phyloP scores from a whole-genome alignment of 306 rosid species.

The Ammopiptanthus mongolicus region DNA sequence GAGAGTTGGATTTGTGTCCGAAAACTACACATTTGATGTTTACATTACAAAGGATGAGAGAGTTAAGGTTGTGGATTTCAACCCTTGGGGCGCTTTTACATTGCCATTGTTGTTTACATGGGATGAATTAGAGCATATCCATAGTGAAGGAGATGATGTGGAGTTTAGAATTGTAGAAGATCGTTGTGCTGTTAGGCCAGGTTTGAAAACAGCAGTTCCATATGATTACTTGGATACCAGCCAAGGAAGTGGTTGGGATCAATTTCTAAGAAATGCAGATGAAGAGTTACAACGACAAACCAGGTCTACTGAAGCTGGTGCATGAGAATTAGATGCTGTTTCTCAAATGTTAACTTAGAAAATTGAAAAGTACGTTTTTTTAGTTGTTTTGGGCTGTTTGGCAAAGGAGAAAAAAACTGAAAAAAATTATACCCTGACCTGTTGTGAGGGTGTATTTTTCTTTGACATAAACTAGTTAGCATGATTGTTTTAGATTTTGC shows the following conservation, averaged over 20 bases:
- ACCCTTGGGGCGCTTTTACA: slow-evolving; percentile 75
- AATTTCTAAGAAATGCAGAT: slow-evolving; percentile 62
- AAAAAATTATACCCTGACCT: not conserved
- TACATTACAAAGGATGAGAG: slow-evolving; percentile 47
- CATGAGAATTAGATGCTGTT: slow-evolving; percentile 20
- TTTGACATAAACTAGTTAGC: not conserved
- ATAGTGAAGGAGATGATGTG: slow-evolving; percentile 22
- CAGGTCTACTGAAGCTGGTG: slow-evolving; percentile 50
- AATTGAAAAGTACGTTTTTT: not conserved
- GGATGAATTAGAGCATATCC: slow-evolving; percentile 57
- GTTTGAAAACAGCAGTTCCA: slow-evolving; percentile 79
- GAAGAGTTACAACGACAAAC: slow-evolving; percentile 46
- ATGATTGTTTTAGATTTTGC: too few species aligned
- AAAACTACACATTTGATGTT: slow-evolving; percentile 66
- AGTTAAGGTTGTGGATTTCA: slow-evolving; percentile 73
- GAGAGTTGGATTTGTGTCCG: slow-evolving; percentile 44
- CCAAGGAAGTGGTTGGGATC: slow-evolving; percentile 84
- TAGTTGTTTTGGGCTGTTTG: not conserved
- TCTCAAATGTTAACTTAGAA: not conserved
- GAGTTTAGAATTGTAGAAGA: slow-evolving; percentile 71
- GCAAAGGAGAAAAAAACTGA: not conserved
- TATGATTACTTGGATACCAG: slow-evolving; percentile 73
- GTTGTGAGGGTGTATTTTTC: not conserved
- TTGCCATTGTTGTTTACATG: slow-evolving; percentile 66
- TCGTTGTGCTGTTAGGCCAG: slow-evolving; percentile 67